Conservation (phyloP, 2,329 filamentous ascomycete genomes). For the Arthroderma sp. region DNA sequence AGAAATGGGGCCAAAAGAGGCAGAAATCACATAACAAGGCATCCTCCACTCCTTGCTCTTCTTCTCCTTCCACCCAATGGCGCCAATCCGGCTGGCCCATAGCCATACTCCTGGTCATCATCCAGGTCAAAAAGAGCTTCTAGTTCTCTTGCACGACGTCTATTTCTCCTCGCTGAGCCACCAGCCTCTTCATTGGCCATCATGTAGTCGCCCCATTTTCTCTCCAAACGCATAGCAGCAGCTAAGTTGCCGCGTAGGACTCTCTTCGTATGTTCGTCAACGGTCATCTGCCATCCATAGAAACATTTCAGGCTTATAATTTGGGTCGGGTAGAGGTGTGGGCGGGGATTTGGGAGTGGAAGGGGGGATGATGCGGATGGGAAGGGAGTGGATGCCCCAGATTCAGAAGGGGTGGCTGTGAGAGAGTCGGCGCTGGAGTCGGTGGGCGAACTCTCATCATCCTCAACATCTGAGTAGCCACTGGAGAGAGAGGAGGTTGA, state of each 20-base stretch:
- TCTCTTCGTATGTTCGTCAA: conserved; percentile 83
- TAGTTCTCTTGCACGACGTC: conserved; percentile 69
- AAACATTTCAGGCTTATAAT: conserved; percentile 84
- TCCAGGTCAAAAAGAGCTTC: conserved; percentile 70
- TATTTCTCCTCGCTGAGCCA: conserved; percentile 50
- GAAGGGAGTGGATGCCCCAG: neutral
- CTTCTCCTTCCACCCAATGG: conserved; percentile 43
- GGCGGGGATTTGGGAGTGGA: neutral
- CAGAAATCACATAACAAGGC: conserved; percentile 49
- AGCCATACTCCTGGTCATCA: conserved; percentile 39
- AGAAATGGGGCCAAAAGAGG: neutral
- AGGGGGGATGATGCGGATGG: neutral
- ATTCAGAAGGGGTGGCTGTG: neutral
- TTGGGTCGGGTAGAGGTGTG: conserved; percentile 55
- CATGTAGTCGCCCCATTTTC: conserved; percentile 92
- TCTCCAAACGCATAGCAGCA: conserved; percentile 66
- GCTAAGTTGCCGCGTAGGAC: conserved; percentile 65
- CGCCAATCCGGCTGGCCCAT: conserved; percentile 24
- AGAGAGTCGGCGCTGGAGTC: conserved; percentile 6
- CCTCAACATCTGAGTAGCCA: neutral
- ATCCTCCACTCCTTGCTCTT: conserved; percentile 53
- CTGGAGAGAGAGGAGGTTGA: conserved; percentile 1
- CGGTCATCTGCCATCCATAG: conserved; percentile 88
- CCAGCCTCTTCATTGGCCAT: conserved; percentile 63
- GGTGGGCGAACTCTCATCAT: neutral